These are phyloP conservation scores for Luzula sylvatica DNA, from an alignment of 176 grass and related monocot genomes.

Conservation along the genomic window DNA sequence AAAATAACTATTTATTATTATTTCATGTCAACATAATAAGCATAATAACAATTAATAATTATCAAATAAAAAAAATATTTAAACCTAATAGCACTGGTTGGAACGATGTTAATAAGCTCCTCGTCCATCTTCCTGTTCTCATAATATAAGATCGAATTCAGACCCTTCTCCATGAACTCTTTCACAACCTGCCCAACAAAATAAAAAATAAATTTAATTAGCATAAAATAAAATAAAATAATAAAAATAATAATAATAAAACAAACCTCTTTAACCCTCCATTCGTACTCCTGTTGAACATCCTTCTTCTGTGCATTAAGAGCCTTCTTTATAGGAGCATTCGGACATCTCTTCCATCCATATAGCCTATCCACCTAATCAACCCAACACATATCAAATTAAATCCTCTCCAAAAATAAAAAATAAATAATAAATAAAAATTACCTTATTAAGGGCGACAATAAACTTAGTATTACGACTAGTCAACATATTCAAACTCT, in stretches of 20 bases:
- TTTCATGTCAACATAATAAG: conserved; percentile 8
- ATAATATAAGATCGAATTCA: conserved; percentile 91
- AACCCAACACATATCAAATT: conserved; percentile 5
- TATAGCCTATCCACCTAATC: conserved; percentile 69
- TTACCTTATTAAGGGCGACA: conserved; percentile 55
- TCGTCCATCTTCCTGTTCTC: conserved; percentile 75
- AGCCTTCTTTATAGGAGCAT: conserved; percentile 43
- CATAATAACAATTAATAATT: conserved; percentile 10
- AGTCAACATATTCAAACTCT: conserved; percentile 28
- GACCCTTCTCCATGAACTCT: conserved; percentile 87
- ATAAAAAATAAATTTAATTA: not conserved
- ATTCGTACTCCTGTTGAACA: conserved; percentile 44
- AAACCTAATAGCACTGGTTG: conserved; percentile 88
- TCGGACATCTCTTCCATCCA: conserved; percentile 42
- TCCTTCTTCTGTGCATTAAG: conserved; percentile 37
- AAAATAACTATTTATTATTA: conserved; percentile 2
- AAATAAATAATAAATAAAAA: not conserved
- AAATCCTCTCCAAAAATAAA: not conserved
- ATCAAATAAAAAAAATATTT: conserved; percentile 3
- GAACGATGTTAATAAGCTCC: conserved; percentile 90
- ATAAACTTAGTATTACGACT: conserved; percentile 38
- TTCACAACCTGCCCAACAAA: conserved; percentile 57
- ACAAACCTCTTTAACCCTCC: conserved; percentile 43
- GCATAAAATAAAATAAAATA: not conserved
- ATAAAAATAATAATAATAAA: not conserved